Percentiles rank a stretch among this genome's conserved stretches.
phyloP scores from a whole-genome alignment of 306 rosid species.

The Hippophae gyantsensis region DNA sequence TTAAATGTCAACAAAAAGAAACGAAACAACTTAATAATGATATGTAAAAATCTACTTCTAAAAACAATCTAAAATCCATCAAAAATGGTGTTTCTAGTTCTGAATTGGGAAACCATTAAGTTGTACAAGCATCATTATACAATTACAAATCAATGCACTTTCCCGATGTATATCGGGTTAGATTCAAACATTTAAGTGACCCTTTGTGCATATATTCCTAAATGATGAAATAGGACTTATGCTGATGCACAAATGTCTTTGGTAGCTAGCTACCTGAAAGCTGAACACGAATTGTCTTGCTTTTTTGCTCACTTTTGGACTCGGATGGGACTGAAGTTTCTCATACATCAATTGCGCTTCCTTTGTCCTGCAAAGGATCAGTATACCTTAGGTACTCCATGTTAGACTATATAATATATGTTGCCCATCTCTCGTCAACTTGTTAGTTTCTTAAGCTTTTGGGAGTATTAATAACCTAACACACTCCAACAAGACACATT shows the following conservation, averaged over 20 bases:
- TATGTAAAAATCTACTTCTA: constrained; percentile 9
- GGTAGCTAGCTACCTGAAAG: constrained; percentile 51
- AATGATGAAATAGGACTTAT: too few species aligned
- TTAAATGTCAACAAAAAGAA: neutral
- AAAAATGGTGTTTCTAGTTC: neutral
- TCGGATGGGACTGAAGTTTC: constrained; percentile 76
- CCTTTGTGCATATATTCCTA: too few species aligned
- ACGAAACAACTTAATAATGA: neutral
- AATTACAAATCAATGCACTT: too few species aligned
- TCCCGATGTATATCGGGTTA: too few species aligned
- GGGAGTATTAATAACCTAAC: too few species aligned
- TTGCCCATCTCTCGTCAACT: too few species aligned
- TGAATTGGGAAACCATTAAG: neutral
- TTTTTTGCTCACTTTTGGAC: constrained; percentile 59
- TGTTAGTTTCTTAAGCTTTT: too few species aligned
- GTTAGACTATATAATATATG: neutral
- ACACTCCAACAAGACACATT: too few species aligned
- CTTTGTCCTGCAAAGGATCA: constrained; percentile 39
- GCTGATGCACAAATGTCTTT: too few species aligned
- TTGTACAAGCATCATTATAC: neutral
- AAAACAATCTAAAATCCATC: neutral
- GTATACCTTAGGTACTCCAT: neutral
- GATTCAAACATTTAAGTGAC: too few species aligned
- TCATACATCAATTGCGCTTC: constrained; percentile 80
- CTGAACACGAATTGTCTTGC: constrained; percentile 72